Percentiles rank a stretch among this genome's conserved stretches.
Evolutionary conservation across 2,329 filamentous ascomycete species (phyloP).

Genomic region (Diaporthe vexans): DNA sequence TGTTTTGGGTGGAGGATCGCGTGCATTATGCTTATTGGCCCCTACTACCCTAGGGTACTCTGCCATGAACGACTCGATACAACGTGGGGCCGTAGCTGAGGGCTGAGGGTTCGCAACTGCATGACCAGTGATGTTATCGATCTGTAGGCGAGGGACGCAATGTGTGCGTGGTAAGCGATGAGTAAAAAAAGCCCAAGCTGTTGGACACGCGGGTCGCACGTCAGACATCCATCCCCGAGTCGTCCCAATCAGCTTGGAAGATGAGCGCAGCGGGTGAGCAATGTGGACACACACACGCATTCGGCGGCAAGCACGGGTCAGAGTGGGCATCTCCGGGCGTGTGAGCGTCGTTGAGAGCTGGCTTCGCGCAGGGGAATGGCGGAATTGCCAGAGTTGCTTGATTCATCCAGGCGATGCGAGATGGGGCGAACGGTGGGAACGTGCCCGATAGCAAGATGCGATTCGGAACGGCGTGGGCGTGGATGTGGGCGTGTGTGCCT

Average conservation of each 20-base stretch:
- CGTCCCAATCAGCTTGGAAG: not conserved
- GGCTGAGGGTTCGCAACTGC: not conserved
- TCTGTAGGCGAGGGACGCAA: not conserved
- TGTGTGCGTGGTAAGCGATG: not conserved
- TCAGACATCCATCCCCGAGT: not conserved
- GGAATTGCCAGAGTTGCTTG: constrained; percentile 24
- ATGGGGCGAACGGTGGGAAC: constrained; percentile 33
- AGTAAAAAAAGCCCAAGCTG: not conserved
- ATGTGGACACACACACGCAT: constrained; percentile 18
- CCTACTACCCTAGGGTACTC: not conserved
- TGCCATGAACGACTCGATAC: constrained; percentile 27
- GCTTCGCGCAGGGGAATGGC: constrained; percentile 14
- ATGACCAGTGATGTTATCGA: not conserved
- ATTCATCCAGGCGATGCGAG: constrained; percentile 28
- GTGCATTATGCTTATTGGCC: constrained; percentile 27
- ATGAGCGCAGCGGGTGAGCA: constrained; percentile 1
- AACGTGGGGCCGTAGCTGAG: constrained; percentile 15
- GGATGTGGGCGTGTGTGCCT: not conserved
- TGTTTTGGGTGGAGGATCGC: constrained; percentile 22
- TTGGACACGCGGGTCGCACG: not conserved
- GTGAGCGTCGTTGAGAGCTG: not conserved
- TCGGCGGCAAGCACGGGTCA: constrained; percentile 21
- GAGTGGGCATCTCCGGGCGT: constrained; percentile 1
- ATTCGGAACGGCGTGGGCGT: constrained; percentile 2
- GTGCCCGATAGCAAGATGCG: constrained; percentile 5